A percentile compares a stretch with the other conserved stretches of the same genome.
Conservation (phyloP, 495 filamentous ascomycete genomes). For the Pseudevernia furfuracea region DNA sequence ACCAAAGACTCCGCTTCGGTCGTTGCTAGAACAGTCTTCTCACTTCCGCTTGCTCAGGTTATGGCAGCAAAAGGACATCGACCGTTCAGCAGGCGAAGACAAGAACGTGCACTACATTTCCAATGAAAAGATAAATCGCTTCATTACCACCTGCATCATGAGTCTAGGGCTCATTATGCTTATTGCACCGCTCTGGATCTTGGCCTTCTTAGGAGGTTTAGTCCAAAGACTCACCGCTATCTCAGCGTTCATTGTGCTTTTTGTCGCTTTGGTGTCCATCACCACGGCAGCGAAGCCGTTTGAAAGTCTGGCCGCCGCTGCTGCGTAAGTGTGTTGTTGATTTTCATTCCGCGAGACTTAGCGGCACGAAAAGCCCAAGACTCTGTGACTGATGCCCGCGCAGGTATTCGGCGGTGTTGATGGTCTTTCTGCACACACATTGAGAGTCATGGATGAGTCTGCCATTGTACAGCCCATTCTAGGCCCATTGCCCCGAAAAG, state of each 20-base stretch:
- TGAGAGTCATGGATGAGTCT: neutral
- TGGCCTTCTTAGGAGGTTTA: constrained; percentile 6
- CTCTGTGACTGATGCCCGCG: neutral
- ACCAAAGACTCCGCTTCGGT: constrained; percentile 14
- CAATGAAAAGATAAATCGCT: constrained; percentile 8
- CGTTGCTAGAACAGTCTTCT: constrained; percentile 3
- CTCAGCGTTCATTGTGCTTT: constrained; percentile 12
- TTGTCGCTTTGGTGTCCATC: constrained; percentile 7
- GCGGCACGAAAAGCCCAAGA: neutral
- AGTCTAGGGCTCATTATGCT: constrained; percentile 8
- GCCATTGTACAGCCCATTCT: neutral
- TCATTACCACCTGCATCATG: constrained; percentile 1
- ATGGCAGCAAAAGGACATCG: neutral
- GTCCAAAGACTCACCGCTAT: constrained; percentile 6
- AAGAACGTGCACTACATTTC: constrained; percentile 8
- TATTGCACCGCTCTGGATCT: constrained; percentile 12
- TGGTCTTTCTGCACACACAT: constrained; percentile 10
- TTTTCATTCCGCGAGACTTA: neutral
- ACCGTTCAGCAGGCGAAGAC: neutral
- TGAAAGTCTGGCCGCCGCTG: constrained; percentile 12
- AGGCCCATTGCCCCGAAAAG: neutral
- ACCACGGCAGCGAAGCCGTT: constrained; percentile 11
- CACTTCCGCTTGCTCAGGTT: constrained; percentile 3
- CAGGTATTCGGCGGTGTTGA: constrained; percentile 11
- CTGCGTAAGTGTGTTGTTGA: neutral